Evolutionary conservation across 768 basidiomycete genomes (phyloP).

Genomic region (Lyophyllum shimeji): DNA sequence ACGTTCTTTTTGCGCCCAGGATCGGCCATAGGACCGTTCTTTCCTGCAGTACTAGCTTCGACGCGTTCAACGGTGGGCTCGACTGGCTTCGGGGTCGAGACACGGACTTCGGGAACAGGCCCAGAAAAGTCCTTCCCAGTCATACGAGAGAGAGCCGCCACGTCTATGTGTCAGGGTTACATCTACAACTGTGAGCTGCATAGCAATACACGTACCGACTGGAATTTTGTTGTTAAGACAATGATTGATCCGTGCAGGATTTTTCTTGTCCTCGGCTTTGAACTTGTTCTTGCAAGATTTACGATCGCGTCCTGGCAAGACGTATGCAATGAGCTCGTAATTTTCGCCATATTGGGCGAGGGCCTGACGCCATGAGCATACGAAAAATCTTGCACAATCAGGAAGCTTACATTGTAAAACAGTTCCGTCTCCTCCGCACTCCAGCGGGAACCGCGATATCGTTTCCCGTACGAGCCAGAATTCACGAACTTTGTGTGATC

Average conservation of each 20-base stretch:
- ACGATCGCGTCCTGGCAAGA: conserved; percentile 82
- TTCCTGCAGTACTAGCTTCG: conserved; percentile 16
- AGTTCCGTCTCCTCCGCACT: conserved; percentile 86
- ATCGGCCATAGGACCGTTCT: conserved; percentile 5
- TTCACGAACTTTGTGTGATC: conserved; percentile 87
- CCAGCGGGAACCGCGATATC: conserved; percentile 83
- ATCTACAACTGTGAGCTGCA: not conserved
- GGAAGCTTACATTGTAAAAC: conserved; percentile 71
- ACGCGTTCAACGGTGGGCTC: conserved; percentile 22
- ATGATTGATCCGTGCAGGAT: conserved; percentile 71
- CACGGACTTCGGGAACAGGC: conserved; percentile 67
- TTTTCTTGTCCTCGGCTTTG: conserved; percentile 84
- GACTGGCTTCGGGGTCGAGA: conserved; percentile 32
- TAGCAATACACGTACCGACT: conserved; percentile 54
- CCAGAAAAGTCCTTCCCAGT: conserved; percentile 87
- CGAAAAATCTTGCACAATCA: not conserved
- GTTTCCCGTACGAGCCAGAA: conserved; percentile 77
- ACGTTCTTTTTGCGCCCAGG: conserved; percentile 16
- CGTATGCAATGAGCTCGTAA: conserved; percentile 86
- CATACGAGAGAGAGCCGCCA: conserved; percentile 71
- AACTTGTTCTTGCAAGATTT: conserved; percentile 94
- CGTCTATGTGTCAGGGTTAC: conserved; percentile 44
- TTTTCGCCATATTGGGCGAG: conserved; percentile 89
- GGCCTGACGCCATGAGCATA: conserved; percentile 50
- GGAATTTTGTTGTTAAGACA: conserved; percentile 75